Percentiles rank a stretch among this genome's conserved stretches.
Conservation (phyloP, 2,329 filamentous ascomycete genomes). For the Colletotrichum orbiculare region DNA sequence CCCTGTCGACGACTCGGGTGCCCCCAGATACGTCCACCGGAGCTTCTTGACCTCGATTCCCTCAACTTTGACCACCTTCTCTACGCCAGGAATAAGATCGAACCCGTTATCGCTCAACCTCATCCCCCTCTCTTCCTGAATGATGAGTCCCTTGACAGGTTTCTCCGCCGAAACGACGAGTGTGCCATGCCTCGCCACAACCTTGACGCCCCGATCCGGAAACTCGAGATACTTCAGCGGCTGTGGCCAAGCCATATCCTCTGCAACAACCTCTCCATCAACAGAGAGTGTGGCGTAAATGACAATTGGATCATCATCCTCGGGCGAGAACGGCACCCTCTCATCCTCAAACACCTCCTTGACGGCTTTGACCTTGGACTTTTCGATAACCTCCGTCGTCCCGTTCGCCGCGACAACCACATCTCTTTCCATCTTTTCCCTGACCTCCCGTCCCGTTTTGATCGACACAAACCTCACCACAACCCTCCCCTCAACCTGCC, state of each 20-base stretch:
- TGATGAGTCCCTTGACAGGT: constrained; percentile 68
- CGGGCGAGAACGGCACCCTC: constrained; percentile 46
- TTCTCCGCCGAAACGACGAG: constrained; percentile 50
- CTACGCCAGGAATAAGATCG: constrained; percentile 64
- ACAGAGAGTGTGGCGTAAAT: constrained; percentile 56
- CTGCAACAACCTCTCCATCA: constrained; percentile 53
- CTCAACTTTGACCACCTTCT: constrained; percentile 37
- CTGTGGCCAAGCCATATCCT: constrained; percentile 69
- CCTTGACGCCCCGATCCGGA: constrained; percentile 52
- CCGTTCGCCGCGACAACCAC: constrained; percentile 48
- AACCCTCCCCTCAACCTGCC: constrained; percentile 43
- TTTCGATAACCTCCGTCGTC: constrained; percentile 53
- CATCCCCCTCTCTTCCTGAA: constrained; percentile 59
- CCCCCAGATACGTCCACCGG: constrained; percentile 38
- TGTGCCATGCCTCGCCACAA: constrained; percentile 40
- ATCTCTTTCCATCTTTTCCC: constrained; percentile 39
- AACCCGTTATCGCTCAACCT: constrained; percentile 67
- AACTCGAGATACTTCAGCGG: constrained; percentile 70
- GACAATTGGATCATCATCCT: constrained; percentile 57
- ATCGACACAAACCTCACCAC: constrained; percentile 55
- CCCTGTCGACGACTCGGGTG: constrained; percentile 19
- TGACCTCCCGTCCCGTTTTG: constrained; percentile 50
- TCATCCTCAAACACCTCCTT: constrained; percentile 34
- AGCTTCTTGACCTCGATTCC: constrained; percentile 24
- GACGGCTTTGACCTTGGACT: constrained; percentile 39